Evolutionary conservation across 2,329 filamentous ascomycete genomes (phyloP), one percentile per base, ranked within the genome.

Genomic region (Curvularia lunata): DNA sequence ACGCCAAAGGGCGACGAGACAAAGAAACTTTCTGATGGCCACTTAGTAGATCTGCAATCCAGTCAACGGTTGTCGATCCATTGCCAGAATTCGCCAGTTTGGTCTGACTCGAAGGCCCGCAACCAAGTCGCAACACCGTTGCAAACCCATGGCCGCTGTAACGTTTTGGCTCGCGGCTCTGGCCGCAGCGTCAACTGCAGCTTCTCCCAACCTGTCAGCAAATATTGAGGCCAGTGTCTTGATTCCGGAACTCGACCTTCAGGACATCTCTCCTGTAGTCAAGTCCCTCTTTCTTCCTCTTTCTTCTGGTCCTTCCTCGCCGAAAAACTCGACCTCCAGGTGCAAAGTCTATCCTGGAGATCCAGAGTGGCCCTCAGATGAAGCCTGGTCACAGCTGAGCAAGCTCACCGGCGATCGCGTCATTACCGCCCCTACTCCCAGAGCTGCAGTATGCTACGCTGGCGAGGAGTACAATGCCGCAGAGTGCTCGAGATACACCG

Each of bases 271-370:
- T 30, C 52, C 64, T 21, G 48, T 60, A 2, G 42, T 75, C 46
- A 66, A 59, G 45, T 50, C 56, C 4, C 64, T 74, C 4, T 73
- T 74, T 19, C 51, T 59, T 10, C 62, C 68, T 3, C 56, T 49
- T 21, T 59, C 61, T 19, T 49, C 53, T 16, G 27, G 27, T 19
- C 19, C n/a, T 12, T 37, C 59, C 13, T 16, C 60, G 3, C 55
- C 65, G 19, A 60, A 51, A n/a, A 62, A 58, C 27, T 58, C 56
- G 21, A 63, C 64, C 9, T 68, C 68, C 10, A 56, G 68, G 59
- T 85, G 83, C 73, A 85, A 84, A 68, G 75, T 81, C 1, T 81
- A 79, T 45, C 83, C 82, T 1, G 78, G 76, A 19, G 78, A 79
- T 13, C 23, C 68, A 7, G 68, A 68, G 46, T 86, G 84, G 85